Conservation (phyloP, 768 basidiomycete genomes). For the Pleurotus djamor region DNA sequence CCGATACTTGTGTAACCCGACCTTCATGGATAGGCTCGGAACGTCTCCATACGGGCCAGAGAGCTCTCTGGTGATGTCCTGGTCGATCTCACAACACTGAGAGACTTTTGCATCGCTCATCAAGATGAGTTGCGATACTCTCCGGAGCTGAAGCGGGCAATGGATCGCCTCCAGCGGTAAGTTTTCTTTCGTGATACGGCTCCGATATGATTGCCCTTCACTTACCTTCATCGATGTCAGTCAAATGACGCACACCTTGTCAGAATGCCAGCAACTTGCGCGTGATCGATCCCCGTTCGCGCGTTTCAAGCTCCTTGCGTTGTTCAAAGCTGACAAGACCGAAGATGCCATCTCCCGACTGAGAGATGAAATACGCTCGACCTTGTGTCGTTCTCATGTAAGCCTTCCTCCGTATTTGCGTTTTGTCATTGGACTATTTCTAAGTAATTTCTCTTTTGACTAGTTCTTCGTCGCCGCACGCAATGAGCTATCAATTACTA, state of each 20-base stretch:
- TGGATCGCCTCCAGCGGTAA: neutral
- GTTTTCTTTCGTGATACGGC: neutral
- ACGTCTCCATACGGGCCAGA: too few species aligned
- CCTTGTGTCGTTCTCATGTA: neutral
- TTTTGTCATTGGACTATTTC: neutral
- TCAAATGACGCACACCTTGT: neutral
- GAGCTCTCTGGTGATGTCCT: neutral
- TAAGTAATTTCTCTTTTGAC: neutral
- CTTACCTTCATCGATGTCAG: neutral
- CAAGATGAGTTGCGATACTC: neutral
- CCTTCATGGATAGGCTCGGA: too few species aligned
- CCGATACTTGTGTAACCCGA: too few species aligned
- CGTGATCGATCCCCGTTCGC: neutral
- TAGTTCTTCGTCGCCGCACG: neutral
- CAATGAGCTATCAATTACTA: neutral
- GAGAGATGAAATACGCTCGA: neutral
- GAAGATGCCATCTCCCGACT: neutral
- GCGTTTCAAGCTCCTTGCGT: neutral
- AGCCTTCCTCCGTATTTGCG: neutral
- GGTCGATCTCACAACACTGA: neutral
- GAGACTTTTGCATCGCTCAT: neutral
- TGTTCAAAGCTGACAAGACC: neutral
- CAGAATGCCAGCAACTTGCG: neutral
- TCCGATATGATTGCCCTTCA: neutral
- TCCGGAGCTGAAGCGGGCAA: neutral